Evolutionary conservation across 768 basidiomycete species (phyloP).

Genomic region (Leucogyrophana mollusca): DNA sequence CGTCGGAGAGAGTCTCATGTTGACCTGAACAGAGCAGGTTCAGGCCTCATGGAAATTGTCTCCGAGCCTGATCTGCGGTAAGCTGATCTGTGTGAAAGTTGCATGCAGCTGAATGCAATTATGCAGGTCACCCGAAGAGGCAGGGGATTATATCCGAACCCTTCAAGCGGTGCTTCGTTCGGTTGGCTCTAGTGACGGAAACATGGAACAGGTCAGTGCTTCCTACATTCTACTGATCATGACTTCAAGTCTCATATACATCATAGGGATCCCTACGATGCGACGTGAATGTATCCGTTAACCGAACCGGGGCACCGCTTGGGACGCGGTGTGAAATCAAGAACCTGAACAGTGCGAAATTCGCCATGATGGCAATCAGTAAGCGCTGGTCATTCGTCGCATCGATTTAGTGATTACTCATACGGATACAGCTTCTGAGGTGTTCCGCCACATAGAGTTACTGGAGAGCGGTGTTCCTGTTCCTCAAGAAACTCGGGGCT

Average conservation of each 20-base stretch:
- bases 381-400: slow-evolving; percentile 17
- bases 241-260: slow-evolving; percentile 5
- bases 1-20: slow-evolving; percentile 56
- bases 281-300: slow-evolving; percentile 94
- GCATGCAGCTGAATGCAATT: not conserved
- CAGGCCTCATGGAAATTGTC: slow-evolving; percentile 92
- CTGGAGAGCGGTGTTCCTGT: slow-evolving; percentile 45
- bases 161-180: slow-evolving; percentile 81
- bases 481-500: slow-evolving; percentile 86
- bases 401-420: not conserved
- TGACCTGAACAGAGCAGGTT: slow-evolving; percentile 90
- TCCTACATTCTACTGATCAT: not conserved
- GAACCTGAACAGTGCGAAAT: slow-evolving; percentile 90
- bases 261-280: slow-evolving; percentile 87
- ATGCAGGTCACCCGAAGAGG: slow-evolving; percentile 79
- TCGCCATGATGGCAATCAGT: slow-evolving; percentile 86
- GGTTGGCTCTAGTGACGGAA: slow-evolving; percentile 88
- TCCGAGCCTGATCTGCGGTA: slow-evolving; percentile 88
- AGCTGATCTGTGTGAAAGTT: not conserved
- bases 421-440: slow-evolving; percentile 63
- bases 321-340: slow-evolving; percentile 96
- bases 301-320: slow-evolving; percentile 55
- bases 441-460: slow-evolving; percentile 71
- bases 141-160: slow-evolving; percentile 79
- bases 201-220: slow-evolving; percentile 88